phyloP scores from a whole-genome alignment of 768 basidiomycete genomes.

The Termitomyces sp. region DNA sequence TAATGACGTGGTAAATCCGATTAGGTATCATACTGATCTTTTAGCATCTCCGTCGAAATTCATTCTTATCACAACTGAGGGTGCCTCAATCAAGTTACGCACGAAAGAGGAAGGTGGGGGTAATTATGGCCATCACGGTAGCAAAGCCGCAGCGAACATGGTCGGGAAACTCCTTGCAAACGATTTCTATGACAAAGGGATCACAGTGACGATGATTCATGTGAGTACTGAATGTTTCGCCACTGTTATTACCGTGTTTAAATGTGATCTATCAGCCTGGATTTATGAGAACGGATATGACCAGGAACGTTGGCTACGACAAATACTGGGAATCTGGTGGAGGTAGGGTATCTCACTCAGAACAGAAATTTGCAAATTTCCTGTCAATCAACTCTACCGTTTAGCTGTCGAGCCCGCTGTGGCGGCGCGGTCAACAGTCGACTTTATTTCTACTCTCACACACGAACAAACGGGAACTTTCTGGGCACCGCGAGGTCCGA shows the following conservation, averaged over 20 bases:
- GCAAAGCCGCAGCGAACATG: constrained; percentile 48
- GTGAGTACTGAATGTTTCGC: constrained; percentile 19
- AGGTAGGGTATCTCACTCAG: constrained; percentile 22
- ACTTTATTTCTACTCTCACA: constrained; percentile 32
- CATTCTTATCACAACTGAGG: constrained; percentile 43
- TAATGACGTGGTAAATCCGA: too few relatives aligned
- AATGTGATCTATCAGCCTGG: constrained; percentile 30
- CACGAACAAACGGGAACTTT: constrained; percentile 35
- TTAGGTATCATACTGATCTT: constrained; percentile 17
- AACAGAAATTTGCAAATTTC: not conserved
- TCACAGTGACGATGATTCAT: constrained; percentile 41
- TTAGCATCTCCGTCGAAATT: constrained; percentile 32
- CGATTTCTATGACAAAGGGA: constrained; percentile 34
- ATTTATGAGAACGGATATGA: constrained; percentile 47
- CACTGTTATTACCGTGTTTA: not conserved
- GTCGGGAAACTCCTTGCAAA: constrained; percentile 37
- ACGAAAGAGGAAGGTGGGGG: constrained; percentile 43
- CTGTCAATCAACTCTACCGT: too few relatives aligned
- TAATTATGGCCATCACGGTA: constrained; percentile 47
- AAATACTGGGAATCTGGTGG: constrained; percentile 40
- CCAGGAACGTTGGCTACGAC: constrained; percentile 40
- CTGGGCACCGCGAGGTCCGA: constrained; percentile 44
- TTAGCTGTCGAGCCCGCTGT: constrained; percentile 41
- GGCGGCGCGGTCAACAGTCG: constrained; percentile 33
- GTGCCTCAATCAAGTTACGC: constrained; percentile 38